These are phyloP conservation scores for Galium porrigens DNA, from an alignment of 305 asterid species.

Conservation along the genomic window DNA sequence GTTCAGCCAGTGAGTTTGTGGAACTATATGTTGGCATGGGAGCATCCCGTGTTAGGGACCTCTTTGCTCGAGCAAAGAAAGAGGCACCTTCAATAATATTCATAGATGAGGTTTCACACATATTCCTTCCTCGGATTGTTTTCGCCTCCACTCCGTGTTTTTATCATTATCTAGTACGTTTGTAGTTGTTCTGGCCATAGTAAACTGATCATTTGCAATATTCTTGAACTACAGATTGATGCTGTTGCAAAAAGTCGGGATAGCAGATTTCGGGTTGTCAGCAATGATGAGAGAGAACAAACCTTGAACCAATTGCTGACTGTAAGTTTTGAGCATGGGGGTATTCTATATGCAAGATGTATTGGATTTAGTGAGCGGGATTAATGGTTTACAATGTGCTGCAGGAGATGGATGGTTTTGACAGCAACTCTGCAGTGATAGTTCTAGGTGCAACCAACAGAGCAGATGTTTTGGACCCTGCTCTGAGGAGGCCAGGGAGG, in stretches of 20 bases:
- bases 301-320: conserved; percentile 94
- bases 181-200: not conserved
- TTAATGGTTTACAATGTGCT: conserved; percentile 20
- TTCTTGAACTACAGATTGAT: conserved; percentile 66
- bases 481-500: conserved; percentile 98
- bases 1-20: conserved; percentile 97
- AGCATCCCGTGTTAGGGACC: conserved; percentile 98
- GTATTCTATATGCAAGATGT: conserved; percentile 11
- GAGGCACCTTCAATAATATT: conserved; percentile 97
- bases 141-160: not conserved
- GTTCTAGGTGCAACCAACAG: conserved; percentile 99
- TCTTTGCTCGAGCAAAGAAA: conserved; percentile 93
- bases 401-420: conserved; percentile 99
- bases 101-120: conserved; percentile 68
- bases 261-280: conserved; percentile 79
- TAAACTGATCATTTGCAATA: conserved; percentile 11
- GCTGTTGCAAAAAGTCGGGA: conserved; percentile 99
- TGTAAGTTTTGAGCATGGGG: conserved; percentile 36
- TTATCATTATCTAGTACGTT: not conserved
- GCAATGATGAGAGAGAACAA: conserved; percentile 97
- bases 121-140: not conserved
- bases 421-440: conserved; percentile 92
- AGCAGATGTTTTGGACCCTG: conserved; percentile 93
- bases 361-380: conserved; percentile 14
- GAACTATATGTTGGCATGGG: conserved; percentile 99